These are phyloP conservation scores for Magnusiomyces magnusii DNA, from an alignment of 1,139 yeast species.

Conservation along the genomic window DNA sequence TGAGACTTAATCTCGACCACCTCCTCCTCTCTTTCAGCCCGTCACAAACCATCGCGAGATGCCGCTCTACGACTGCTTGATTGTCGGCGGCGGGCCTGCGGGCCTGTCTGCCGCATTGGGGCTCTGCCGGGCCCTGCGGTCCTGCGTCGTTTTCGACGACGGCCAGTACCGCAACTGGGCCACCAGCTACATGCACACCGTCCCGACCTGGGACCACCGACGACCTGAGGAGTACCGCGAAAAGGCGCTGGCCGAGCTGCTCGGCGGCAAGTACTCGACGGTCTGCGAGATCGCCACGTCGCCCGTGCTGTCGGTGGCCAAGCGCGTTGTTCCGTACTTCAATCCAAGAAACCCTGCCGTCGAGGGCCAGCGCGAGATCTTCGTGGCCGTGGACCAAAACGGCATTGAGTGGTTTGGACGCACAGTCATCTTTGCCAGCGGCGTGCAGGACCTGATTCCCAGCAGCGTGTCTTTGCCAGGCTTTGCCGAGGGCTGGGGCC, in stretches of 20 bases:
- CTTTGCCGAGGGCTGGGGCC: constrained; percentile 10
- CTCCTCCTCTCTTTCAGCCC: neutral
- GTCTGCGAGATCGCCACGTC: constrained; percentile 9
- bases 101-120: constrained; percentile 10
- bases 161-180: constrained; percentile 9
- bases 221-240: constrained; percentile 7
- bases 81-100: constrained; percentile 11
- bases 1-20: too few species aligned
- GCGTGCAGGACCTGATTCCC: constrained; percentile 5
- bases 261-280: constrained; percentile 7
- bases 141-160: constrained; percentile 10
- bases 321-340: neutral
- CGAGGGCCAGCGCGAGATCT: neutral
- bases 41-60: too few species aligned
- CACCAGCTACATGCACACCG: constrained; percentile 9
- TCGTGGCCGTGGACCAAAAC: constrained; percentile 2
- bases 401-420: constrained; percentile 7
- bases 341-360: neutral
- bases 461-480: neutral
- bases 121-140: constrained; percentile 7
- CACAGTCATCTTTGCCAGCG: constrained; percentile 7
- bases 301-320: neutral
- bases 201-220: constrained; percentile 11
- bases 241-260: constrained; percentile 5
- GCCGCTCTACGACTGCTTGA: constrained; percentile 9